Evolutionary conservation across 768 basidiomycete species (phyloP), one percentile per base, ranked within the genome.

Genomic region (Terana coerulea): DNA sequence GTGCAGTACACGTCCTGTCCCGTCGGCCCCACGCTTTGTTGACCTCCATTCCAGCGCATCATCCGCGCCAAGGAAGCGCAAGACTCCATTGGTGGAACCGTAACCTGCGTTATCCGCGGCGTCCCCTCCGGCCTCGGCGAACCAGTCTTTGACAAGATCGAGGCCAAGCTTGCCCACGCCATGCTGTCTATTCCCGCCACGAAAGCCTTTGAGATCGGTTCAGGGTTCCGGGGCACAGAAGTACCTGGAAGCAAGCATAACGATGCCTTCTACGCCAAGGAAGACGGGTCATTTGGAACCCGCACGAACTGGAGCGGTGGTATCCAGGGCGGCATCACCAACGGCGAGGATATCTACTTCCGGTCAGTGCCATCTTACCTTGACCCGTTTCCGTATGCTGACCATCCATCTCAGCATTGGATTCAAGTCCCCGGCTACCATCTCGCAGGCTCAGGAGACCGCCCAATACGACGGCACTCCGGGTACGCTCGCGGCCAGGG

Each of bases 111-210:
- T 33, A 89, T 99, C 59, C 88, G 95, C 37, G 84, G 86, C 50
- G 83, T 87, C 2, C 97, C 97, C 40, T 72, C 86, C 17, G 97
- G 97, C 7, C 81, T 98, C 25, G 97, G 97, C 44, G 97, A 98
- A 69, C 97, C 97, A 47, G 88, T 91, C 45, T 98, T 99, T 69
- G 95, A 99, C 80, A 98, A 98, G 71, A 87, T 98, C 67, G 95
- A 97, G 70, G 97, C 97, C 17, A 81, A 81, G 56, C 84, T 99
- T 54, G 95, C 81, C 11, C 97, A 98, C 66, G 97, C 97, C 7
- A 98, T 99, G 95, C 80, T 99, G 47, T 97, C 94, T 49, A 97
- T 99, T 64, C 97, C 97, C 24, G 95, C 97, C 15, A 98, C 97
- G 49, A 99, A 99, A 65, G 93, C 84, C 5, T 98, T 99, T 68